These are phyloP conservation scores for Alnus rubra DNA, from an alignment of 306 rosid genomes.

Conservation along the genomic window DNA sequence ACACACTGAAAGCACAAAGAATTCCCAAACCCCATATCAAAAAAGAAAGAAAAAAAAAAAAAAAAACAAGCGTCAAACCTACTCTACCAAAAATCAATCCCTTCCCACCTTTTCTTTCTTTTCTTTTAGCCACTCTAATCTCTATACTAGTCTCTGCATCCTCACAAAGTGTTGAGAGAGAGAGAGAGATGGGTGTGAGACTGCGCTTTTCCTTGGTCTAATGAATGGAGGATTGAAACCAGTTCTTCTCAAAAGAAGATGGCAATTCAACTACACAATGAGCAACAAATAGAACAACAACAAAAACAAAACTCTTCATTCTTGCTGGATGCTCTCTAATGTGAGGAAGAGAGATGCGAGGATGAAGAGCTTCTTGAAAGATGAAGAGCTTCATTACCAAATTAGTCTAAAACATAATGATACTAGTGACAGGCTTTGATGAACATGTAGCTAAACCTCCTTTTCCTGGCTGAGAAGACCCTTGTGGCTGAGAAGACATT, in stretches of 20 bases:
- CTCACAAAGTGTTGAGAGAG: not conserved
- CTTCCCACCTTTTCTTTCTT: conserved; percentile 12
- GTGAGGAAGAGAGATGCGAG: conserved; percentile 73
- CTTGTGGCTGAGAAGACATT: too few relatives aligned
- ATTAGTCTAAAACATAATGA: too few relatives aligned
- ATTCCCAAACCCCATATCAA: conserved; percentile 17
- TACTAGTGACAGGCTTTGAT: too few relatives aligned
- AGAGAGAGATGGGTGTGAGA: conserved; percentile 17
- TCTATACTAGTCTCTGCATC: conserved; percentile 23
- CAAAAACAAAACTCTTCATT: too few relatives aligned
- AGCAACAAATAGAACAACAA: conserved; percentile 22
- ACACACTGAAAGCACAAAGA: conserved; percentile 78
- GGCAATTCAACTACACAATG: conserved; percentile 47
- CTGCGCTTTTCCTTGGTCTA: conserved; percentile 42
- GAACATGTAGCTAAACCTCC: too few relatives aligned
- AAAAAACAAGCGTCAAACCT: conserved; percentile 85
- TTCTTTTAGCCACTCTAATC: conserved; percentile 16
- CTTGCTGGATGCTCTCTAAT: conserved; percentile 60
- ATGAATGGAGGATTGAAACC: conserved; percentile 49
- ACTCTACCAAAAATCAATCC: conserved; percentile 42
- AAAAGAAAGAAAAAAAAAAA: not conserved
- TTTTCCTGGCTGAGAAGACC: too few relatives aligned
- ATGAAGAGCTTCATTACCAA: too few relatives aligned
- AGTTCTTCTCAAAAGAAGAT: conserved; percentile 72
- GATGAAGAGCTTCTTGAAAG: conserved; percentile 29